Conservation (phyloP, 2,329 filamentous ascomycete species). For the Hypomyces perniciosus region DNA sequence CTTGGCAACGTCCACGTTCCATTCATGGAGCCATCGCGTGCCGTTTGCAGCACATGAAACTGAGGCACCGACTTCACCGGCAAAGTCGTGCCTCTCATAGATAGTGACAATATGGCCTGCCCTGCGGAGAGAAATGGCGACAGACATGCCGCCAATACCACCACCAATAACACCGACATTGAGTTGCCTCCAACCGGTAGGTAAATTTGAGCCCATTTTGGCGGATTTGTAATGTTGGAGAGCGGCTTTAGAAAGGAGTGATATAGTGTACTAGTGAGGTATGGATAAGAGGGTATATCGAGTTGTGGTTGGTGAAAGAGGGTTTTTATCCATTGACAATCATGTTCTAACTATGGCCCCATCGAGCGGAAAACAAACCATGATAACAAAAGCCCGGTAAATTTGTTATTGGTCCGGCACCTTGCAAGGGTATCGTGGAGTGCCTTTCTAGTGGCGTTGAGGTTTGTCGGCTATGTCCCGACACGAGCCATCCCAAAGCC, state of each 20-base stretch:
- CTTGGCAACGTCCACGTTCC: conserved; percentile 57
- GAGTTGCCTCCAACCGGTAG: conserved; percentile 38
- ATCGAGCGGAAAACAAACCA: no score
- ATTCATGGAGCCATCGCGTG: conserved; percentile 63
- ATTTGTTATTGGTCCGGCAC: no score
- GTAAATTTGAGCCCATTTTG: conserved; percentile 22
- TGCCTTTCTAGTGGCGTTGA: no score
- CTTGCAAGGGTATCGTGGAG: no score
- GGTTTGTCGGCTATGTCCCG: no score
- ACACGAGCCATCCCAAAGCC: no score
- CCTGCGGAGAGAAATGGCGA: conserved; percentile 40
- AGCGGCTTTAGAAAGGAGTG: not conserved
- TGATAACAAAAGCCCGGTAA: no score
- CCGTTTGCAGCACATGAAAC: conserved; percentile 65
- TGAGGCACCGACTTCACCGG: conserved; percentile 61
- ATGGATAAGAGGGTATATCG: no score
- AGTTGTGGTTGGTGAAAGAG: no score
- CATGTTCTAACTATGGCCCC: no score
- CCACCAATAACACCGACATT: conserved; percentile 40
- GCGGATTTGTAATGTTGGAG: not conserved
- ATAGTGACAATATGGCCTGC: conserved; percentile 49
- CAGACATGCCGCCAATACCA: conserved; percentile 43
- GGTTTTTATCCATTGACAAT: no score
- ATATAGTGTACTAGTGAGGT: no score
- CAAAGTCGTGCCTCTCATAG: conserved; percentile 61